Base-by-base conservation (phyloP, 176 grass and related monocot species). In the Carex cristatella region DNA sequence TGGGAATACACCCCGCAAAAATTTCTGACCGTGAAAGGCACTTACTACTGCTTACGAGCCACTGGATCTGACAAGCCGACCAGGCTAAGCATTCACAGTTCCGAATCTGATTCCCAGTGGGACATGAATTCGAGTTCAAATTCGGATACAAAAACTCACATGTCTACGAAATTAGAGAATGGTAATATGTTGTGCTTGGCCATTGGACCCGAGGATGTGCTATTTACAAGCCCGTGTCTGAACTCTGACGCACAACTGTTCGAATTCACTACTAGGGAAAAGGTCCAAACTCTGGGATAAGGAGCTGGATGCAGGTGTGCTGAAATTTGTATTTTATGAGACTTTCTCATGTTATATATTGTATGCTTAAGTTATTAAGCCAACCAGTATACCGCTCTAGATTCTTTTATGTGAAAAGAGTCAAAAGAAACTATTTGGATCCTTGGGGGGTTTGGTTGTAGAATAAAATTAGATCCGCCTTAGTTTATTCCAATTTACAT, bases 1-100 rank as follows among this genome's bases (percentile, higher is more conserved):
- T 88, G 87, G 87, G 42, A 27, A 4, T 85, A 85, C 74, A 88
- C 87, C 2, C 87, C 87, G 3, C 87, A 88, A 23, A 85, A 85
- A 64, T 72, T 88, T 59, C 71, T 88, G 35, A 55, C 79, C 2
- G 87, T 85, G 37, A 85, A 63, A 74, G 87, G 87, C 12, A 88
- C 87, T 16, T 88, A 88, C 13, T 88, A 62, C 74, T 81, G 87
- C 37, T 51, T 88, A 28, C 62, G 73, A 60, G 72, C 82, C 1
- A 54, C 62, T 9, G 74, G 32, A 11, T 72, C 87, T 1, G 73
- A 79, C 11, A 63, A 80, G 23, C 87, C 87, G 0, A 83, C 87
- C 11, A 85, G 10, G 54, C 81, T 88, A 3, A 55, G 73, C 4
- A 63, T 85, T 46, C 10, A 68, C 18, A 73, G 82, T 51, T 72